Base-by-base conservation (phyloP, 805 yeast genomes). In the Gaillardinia entomophila region DNA sequence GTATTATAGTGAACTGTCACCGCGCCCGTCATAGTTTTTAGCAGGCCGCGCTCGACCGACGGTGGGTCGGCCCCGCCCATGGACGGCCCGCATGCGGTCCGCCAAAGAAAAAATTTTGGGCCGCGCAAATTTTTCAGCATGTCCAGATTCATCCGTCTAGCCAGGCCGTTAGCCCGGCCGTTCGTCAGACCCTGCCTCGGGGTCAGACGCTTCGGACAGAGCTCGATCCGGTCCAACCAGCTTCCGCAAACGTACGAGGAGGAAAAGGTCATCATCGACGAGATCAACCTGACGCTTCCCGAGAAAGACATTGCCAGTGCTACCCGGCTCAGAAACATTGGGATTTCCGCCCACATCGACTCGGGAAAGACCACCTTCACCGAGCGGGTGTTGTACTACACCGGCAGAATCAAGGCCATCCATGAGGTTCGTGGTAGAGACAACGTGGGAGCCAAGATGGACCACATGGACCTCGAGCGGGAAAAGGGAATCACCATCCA, bases 391-490 rank as follows among this genome's bases (percentile, higher is more conserved):
- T 65, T 92, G 48, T 92, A 76, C 64, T 92, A 92, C 58, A 92
- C 98, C 2, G 98, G 98, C 38, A 77, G 98, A 55, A 92, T 92
- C 60, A 86, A 89, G 55, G 95, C 95, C 18, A 90, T 89, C 51
- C 97, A 89, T 54, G 97, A 89, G 62, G 97, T 85, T 28, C 75
- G 98, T 58, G 98, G 98, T 30, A 78, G 92, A 51, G 98, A 92
- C 58, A 81, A 88, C 45, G 97, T 92, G 37, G 99, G 99, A 40
- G 99, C 99, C 35, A 92, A 89, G 66, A 92, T 92, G 99, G 98
- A 92, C 62, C 90, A 89, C 40, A 92, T 92, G 98, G 98, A 92
- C 49, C 72, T 92, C 46, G 98, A 92, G 65, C 79, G 98, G 57
- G 98, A 92, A 62, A 92, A 92, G 58, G 98, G 98, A 62, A 92